Evolutionary conservation across 2,329 filamentous ascomycete species (phyloP).

Genomic region (Talaromyces sp.): DNA sequence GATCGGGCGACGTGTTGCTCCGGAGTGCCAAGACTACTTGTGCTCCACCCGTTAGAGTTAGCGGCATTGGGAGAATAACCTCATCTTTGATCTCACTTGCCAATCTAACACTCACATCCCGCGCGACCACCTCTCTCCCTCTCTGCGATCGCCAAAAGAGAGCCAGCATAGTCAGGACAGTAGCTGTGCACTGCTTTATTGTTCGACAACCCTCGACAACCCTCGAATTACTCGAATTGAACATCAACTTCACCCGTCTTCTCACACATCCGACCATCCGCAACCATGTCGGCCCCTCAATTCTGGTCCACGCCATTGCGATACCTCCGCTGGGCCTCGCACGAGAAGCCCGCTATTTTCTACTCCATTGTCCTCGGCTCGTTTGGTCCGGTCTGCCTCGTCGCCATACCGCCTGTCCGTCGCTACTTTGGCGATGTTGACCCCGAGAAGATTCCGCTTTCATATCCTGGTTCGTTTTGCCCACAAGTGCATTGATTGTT

Average conservation of each 20-base stretch:
- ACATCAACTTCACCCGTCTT: background rate
- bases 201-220: too few species aligned
- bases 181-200: background rate
- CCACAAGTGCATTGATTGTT: background rate
- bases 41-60: constrained; percentile 7
- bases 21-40: constrained; percentile 39
- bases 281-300: constrained; percentile 56
- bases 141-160: background rate
- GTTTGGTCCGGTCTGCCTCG: constrained; percentile 67
- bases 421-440: constrained; percentile 69
- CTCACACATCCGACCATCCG: constrained; percentile 20
- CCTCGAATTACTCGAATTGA: background rate
- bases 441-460: constrained; percentile 71
- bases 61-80: constrained; percentile 5
- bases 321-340: constrained; percentile 83
- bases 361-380: constrained; percentile 75
- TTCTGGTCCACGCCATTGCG: constrained; percentile 83
- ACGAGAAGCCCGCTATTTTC: constrained; percentile 88
- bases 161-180: background rate
- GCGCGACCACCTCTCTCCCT: background rate
- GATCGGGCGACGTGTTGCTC: constrained; percentile 46
- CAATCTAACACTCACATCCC: background rate
- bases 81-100: background rate
- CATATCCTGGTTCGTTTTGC: constrained; percentile 80
- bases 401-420: constrained; percentile 71